A percentile compares a stretch with the other conserved stretches of the same genome.
Conservation (phyloP, 1,139 yeast genomes). For the Meyerozyma guilliermondii region DNA sequence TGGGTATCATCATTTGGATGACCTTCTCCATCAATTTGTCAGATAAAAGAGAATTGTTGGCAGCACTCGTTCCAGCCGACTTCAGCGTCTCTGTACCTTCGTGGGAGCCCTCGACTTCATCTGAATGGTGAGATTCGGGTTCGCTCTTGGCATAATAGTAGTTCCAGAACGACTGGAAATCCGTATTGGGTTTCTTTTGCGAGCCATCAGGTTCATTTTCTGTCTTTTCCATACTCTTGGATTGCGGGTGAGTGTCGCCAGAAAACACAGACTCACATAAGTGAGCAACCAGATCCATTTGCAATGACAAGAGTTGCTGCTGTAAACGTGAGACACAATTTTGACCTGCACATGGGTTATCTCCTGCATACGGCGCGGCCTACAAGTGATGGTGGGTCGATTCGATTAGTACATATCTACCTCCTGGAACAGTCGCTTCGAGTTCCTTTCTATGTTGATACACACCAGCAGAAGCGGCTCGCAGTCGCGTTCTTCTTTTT, state of each 20-base stretch:
- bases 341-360: background rate
- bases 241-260: constrained; percentile 10
- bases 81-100: constrained; percentile 1
- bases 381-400: background rate
- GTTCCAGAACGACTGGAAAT: constrained; percentile 10
- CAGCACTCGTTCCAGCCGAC: background rate
- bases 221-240: constrained; percentile 1
- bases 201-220: background rate
- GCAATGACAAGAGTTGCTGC: background rate
- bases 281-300: constrained; percentile 19
- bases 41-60: constrained; percentile 35
- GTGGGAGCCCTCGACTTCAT: background rate
- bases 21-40: constrained; percentile 71
- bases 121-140: background rate
- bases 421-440: background rate
- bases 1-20: constrained; percentile 66
- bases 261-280: constrained; percentile 18
- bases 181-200: constrained; percentile 5
- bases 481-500: constrained; percentile 2
- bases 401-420: background rate
- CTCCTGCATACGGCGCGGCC: too few relatives aligned
- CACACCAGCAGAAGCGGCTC: constrained; percentile 1
- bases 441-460: background rate
- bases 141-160: constrained; percentile 3
- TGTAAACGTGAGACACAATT: background rate